Percentiles rank a stretch among this genome's conserved stretches.
Conservation (phyloP, 352 stramenopile genomes). For the Phytophthora parvispora region DNA sequence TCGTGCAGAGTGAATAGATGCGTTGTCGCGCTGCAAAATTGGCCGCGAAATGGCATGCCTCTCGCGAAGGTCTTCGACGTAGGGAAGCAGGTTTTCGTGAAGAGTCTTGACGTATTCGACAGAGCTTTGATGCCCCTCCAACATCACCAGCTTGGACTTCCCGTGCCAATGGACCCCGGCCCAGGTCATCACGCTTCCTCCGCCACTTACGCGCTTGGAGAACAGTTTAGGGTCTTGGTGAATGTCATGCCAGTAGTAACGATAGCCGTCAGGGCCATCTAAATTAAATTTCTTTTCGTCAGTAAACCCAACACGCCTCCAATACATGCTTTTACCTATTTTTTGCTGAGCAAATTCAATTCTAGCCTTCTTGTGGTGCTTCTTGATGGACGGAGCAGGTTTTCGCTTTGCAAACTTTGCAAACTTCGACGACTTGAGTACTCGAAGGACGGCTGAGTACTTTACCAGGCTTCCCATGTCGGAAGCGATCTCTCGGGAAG, state of each 20-base stretch:
- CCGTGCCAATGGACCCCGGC: neutral
- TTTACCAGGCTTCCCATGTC: neutral
- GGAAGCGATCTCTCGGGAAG: neutral
- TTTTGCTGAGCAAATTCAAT: neutral
- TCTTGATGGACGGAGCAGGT: slow-evolving; percentile 1
- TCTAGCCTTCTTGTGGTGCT: slow-evolving; percentile 8
- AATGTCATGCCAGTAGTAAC: neutral
- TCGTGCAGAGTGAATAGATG: neutral
- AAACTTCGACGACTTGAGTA: slow-evolving; percentile 2
- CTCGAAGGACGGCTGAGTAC: slow-evolving; percentile 4
- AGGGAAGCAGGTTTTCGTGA: neutral
- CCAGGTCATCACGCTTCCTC: neutral
- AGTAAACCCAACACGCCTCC: slow-evolving; percentile 3
- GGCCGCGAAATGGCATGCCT: no score
- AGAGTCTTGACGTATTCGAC: neutral
- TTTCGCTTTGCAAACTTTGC: slow-evolving; percentile 19
- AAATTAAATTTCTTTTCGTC: neutral
- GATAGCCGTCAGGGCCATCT: neutral
- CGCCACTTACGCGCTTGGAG: neutral
- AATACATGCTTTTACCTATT: neutral
- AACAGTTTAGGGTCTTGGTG: neutral
- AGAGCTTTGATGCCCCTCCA: neutral
- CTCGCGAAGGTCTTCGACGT: no score
- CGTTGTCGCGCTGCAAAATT: neutral
- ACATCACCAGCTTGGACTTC: neutral